phyloP scores from a whole-genome alignment of 768 basidiomycete genomes.

The Lactifluus rugatus region DNA sequence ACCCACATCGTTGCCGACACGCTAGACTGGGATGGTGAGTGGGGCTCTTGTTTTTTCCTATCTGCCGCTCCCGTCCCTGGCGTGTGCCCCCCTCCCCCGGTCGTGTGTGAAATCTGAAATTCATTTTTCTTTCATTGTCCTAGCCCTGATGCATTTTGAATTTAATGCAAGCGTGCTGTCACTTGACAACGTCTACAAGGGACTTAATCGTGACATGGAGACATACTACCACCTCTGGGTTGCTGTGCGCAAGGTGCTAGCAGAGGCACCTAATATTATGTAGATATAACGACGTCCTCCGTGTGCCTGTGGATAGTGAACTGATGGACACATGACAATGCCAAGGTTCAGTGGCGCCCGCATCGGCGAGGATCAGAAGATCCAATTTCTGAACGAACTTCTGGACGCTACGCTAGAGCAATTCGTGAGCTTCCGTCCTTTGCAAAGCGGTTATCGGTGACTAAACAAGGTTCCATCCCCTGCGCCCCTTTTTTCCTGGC shows the following conservation, averaged over 20 bases:
- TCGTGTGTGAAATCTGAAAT: constrained; percentile 1
- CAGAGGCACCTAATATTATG: constrained; percentile 5
- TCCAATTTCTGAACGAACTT: constrained; percentile 2
- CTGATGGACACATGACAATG: constrained; percentile 14
- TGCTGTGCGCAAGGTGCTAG: constrained; percentile 18
- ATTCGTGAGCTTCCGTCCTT: constrained; percentile 4
- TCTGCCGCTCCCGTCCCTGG: not conserved
- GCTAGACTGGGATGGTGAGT: constrained; percentile 20
- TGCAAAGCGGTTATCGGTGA: not conserved
- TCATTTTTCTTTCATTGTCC: not conserved
- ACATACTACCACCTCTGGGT: constrained; percentile 18
- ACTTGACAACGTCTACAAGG: constrained; percentile 8
- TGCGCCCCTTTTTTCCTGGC: not conserved
- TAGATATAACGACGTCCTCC: not conserved
- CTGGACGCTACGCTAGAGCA: constrained; percentile 13
- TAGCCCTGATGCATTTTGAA: constrained; percentile 7
- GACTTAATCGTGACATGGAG: constrained; percentile 5
- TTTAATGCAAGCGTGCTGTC: constrained; percentile 10
- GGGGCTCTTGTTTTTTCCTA: not conserved
- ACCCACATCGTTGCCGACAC: constrained; percentile 13
- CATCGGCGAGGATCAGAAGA: constrained; percentile 8
- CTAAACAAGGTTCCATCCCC: not conserved
- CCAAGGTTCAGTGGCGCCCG: constrained; percentile 11
- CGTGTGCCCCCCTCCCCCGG: not conserved
- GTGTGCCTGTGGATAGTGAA: constrained; percentile 1